Conservation (phyloP, 2,329 filamentous ascomycete species). For the Ambrosiella cleistominuta region DNA sequence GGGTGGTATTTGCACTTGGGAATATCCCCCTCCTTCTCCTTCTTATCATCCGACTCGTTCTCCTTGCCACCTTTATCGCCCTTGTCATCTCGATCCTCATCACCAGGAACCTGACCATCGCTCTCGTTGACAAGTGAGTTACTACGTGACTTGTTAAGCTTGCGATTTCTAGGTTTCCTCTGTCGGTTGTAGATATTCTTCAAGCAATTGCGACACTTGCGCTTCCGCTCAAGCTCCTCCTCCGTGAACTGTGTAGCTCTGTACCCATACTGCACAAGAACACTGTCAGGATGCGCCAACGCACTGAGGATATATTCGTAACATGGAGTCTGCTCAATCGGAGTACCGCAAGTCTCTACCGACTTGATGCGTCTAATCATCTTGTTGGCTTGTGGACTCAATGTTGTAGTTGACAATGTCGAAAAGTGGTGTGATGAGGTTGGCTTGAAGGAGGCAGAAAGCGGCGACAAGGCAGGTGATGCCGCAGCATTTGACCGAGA, state of each 20-base stretch:
- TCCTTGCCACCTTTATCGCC: neutral
- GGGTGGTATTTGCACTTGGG: slow-evolving; percentile 15
- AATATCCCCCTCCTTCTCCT: slow-evolving; percentile 4
- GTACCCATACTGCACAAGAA: slow-evolving; percentile 15
- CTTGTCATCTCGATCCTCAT: neutral
- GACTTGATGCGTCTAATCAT: neutral
- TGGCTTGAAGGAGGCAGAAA: slow-evolving; percentile 2
- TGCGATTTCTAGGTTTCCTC: neutral
- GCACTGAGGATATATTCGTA: slow-evolving; percentile 1
- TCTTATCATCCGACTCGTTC: neutral
- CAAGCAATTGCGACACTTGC: slow-evolving; percentile 18
- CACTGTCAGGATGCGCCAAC: neutral
- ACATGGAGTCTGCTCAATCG: neutral
- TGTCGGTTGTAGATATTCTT: slow-evolving; percentile 11
- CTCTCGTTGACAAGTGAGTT: neutral
- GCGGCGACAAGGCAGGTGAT: neutral
- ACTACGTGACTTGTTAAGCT: slow-evolving; percentile 1
- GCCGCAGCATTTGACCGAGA: neutral
- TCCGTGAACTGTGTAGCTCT: slow-evolving; percentile 16
- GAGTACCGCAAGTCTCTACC: slow-evolving; percentile 1
- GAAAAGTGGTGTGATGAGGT: slow-evolving; percentile 4
- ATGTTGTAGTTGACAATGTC: neutral
- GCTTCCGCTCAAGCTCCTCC: slow-evolving; percentile 19
- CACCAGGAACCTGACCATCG: neutral
- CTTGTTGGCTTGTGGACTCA: neutral